Evolutionary conservation across 345 rosid genomes (phyloP).

Genomic region (Lumnitzera racemosa): DNA sequence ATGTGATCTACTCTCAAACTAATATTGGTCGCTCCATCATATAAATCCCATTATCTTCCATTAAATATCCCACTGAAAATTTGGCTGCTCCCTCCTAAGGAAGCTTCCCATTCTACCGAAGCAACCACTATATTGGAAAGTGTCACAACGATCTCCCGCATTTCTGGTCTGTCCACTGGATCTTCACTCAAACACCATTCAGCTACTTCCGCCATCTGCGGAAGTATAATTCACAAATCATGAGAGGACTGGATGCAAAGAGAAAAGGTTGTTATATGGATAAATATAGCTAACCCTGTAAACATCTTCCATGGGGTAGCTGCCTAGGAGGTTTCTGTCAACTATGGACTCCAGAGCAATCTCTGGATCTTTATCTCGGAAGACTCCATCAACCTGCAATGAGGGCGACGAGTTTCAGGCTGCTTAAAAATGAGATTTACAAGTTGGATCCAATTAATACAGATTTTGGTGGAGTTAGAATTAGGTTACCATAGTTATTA

Average conservation of each 20-base stretch:
- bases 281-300: conserved; percentile 29
- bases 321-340: conserved; percentile 35
- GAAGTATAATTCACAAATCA: neutral
- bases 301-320: conserved; percentile 40
- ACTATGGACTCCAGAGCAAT: conserved; percentile 31
- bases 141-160: conserved; percentile 35
- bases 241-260: neutral
- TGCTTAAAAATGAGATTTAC: neutral
- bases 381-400: conserved; percentile 30
- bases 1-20: neutral
- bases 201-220: conserved; percentile 52
- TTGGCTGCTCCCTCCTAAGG: conserved; percentile 48
- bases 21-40: neutral
- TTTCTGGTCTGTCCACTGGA: conserved; percentile 43
- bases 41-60: conserved; percentile 30
- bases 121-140: conserved; percentile 29
- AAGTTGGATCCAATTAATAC: neutral
- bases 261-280: neutral
- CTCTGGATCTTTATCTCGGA: conserved; percentile 33
- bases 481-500: conserved; percentile 37
- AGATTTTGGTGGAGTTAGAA: neutral
- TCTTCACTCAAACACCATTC: conserved; percentile 49
- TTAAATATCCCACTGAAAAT: conserved; percentile 43
- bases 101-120: conserved; percentile 59
- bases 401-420: neutral